These are phyloP conservation scores for Phialophora verrucosa DNA, from an alignment of 2,329 filamentous ascomycete genomes.

Conservation along the genomic window DNA sequence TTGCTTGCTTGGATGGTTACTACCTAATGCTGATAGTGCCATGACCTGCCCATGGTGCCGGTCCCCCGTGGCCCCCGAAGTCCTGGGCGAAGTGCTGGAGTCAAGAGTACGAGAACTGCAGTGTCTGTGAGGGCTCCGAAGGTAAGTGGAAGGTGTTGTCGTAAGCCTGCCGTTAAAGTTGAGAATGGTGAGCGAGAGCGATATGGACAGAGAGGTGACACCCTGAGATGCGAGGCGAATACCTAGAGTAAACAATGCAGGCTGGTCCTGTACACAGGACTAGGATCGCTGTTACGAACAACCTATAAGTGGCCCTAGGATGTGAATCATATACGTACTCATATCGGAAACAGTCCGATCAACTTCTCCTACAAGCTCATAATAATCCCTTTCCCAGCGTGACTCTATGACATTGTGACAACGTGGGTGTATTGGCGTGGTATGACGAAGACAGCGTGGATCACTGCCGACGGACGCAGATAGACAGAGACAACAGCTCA, in stretches of 20 bases:
- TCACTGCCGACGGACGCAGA: too few species aligned
- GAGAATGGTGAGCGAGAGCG: background rate
- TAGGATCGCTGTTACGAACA: background rate
- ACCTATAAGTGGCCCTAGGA: background rate
- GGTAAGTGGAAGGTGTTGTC: background rate
- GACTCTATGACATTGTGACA: background rate
- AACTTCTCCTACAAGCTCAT: background rate
- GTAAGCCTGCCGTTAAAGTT: background rate
- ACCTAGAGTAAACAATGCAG: background rate
- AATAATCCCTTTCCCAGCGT: background rate
- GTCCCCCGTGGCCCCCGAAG: background rate
- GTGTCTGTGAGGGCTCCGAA: background rate
- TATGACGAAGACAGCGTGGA: too few species aligned
- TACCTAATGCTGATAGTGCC: background rate
- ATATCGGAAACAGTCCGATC: background rate
- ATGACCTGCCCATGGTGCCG: slow-evolving; percentile 4
- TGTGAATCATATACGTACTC: too few species aligned
- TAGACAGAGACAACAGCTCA: too few species aligned
- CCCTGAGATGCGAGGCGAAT: background rate
- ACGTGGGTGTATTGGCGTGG: too few species aligned
- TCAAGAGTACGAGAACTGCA: background rate
- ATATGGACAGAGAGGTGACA: background rate
- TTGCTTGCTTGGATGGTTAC: background rate
- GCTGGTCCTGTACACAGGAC: too few species aligned
- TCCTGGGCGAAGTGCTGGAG: background rate